These are phyloP conservation scores for Ramichloridium luteum DNA, from an alignment of 2,329 filamentous ascomycete species.

Conservation along the genomic window DNA sequence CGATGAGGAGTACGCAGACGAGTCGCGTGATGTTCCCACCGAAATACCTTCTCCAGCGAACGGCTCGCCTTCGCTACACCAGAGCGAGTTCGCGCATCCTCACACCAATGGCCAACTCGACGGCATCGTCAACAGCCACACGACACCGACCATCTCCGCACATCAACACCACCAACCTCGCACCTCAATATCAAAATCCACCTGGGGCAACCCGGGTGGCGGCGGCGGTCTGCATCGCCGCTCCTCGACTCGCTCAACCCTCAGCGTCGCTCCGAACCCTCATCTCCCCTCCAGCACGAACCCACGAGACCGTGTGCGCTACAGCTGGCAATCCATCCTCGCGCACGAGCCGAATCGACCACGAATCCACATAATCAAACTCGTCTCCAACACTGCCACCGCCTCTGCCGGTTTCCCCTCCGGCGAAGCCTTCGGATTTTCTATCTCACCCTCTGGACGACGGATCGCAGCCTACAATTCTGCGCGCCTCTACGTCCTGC, in stretches of 20 bases:
- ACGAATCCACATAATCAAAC: conserved; percentile 48
- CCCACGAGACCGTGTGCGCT: conserved; percentile 25
- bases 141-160: no score
- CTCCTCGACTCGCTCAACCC: conserved; percentile 5
- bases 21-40: conserved; percentile 1
- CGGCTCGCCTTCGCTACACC: no score
- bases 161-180: no score
- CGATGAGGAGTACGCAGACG: background rate
- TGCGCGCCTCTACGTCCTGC: conserved; percentile 68
- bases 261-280: conserved; percentile 11
- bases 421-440: conserved; percentile 70
- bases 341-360: conserved; percentile 27
- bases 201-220: no score
- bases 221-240: background rate
- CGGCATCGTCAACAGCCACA: no score
- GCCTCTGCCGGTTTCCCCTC: conserved; percentile 57
- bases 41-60: background rate
- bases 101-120: no score
- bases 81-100: no score
- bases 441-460: conserved; percentile 61
- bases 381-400: conserved; percentile 73
- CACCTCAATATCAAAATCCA: no score
- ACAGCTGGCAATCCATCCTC: conserved; percentile 27
- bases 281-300: conserved; percentile 20
- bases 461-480: conserved; percentile 73